These are phyloP conservation scores for Sporothrix brunneoviolacea DNA, from an alignment of 2,329 filamentous ascomycete genomes.

Conservation along the genomic window DNA sequence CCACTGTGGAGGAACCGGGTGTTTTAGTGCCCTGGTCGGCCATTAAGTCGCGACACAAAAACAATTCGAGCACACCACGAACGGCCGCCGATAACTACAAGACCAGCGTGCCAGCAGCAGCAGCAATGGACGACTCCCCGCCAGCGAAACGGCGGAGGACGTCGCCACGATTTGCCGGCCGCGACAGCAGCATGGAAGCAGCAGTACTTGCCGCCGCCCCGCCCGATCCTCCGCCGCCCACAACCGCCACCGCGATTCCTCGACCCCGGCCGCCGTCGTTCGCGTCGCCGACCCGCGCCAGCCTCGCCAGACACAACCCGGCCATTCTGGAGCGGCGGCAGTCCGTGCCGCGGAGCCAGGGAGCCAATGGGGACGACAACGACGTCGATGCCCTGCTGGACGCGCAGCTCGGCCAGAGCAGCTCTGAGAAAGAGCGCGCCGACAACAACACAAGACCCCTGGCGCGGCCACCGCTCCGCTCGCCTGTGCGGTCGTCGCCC, in stretches of 20 bases:
- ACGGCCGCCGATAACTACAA: neutral
- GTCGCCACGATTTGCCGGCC: conserved; percentile 45
- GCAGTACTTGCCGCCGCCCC: conserved; percentile 30
- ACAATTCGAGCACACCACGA: neutral
- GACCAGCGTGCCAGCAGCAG: neutral
- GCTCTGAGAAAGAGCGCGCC: conserved; percentile 17
- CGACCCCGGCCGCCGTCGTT: conserved; percentile 56
- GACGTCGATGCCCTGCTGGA: conserved; percentile 15
- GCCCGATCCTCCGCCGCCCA: conserved; percentile 21
- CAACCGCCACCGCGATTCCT: conserved; percentile 17
- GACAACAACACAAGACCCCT: neutral
- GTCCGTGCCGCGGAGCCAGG: conserved; percentile 21
- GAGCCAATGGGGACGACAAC: conserved; percentile 4
- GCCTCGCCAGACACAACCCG: conserved; percentile 54
- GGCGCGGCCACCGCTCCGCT: conserved; percentile 7
- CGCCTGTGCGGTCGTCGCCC: neutral
- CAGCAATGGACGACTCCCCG: conserved; percentile 35
- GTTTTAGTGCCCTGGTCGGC: neutral
- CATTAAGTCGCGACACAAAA: neutral
- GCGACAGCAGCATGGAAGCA: conserved; percentile 17
- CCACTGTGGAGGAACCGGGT: neutral
- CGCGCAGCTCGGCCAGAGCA: conserved; percentile 26
- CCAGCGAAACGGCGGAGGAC: conserved; percentile 59
- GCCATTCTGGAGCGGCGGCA: conserved; percentile 44
- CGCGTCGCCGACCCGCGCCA: conserved; percentile 61